phyloP scores from a whole-genome alignment of 345 rosid species.

The Noccaea bulbosa region DNA sequence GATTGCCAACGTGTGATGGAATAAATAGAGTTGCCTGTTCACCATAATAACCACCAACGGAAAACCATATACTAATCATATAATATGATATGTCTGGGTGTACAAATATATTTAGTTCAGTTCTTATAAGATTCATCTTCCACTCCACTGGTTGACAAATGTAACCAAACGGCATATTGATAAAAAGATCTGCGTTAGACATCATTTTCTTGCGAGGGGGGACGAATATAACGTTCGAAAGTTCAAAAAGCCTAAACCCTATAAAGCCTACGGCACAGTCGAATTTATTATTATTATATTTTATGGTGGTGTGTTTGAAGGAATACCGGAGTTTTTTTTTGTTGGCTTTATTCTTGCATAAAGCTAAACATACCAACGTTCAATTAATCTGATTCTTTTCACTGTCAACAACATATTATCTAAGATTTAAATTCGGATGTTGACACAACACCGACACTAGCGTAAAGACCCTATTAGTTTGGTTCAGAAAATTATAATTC shows the following conservation, averaged over 20 bases:
- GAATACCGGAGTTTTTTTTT: conserved; percentile 13
- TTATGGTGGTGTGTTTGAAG: conserved; percentile 19
- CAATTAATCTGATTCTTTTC: neutral
- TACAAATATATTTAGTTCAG: neutral
- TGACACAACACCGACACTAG: too few species aligned
- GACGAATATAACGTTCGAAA: conserved; percentile 38
- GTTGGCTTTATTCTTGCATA: conserved; percentile 26
- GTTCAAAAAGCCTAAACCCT: conserved; percentile 40
- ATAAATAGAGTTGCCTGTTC: neutral
- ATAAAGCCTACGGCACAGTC: conserved; percentile 29
- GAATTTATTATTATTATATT: conserved; percentile 17
- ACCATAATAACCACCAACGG: conserved; percentile 12
- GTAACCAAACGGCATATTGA: conserved; percentile 5
- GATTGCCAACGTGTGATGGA: conserved; percentile 16
- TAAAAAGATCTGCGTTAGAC: neutral
- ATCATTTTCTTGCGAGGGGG: conserved; percentile 20
- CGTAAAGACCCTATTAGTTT: neutral
- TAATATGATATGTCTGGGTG: neutral
- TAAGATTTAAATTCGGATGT: too few species aligned
- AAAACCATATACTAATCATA: conserved; percentile 12
- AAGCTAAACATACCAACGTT: conserved; percentile 12
- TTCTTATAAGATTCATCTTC: conserved; percentile 21
- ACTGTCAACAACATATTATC: too few species aligned
- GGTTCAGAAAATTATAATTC: neutral
- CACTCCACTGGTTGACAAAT: conserved; percentile 16